Conservation (phyloP, 495 filamentous ascomycete species). For the Hyaloscypha variabilis region DNA sequence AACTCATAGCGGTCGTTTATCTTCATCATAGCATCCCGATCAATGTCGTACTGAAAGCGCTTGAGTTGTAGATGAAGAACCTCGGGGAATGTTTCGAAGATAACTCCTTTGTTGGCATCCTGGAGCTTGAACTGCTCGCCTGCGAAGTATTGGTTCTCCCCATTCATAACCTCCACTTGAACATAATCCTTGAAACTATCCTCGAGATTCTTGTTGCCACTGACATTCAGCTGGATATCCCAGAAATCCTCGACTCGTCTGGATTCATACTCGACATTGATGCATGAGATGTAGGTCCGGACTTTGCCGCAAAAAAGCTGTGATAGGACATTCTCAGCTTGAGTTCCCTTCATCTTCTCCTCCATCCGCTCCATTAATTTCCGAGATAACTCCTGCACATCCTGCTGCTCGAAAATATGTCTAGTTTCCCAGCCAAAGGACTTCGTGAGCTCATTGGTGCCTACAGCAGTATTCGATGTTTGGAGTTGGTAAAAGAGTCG, state of each 20-base stretch:
- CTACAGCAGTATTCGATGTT: constrained; percentile 76
- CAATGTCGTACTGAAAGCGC: constrained; percentile 96
- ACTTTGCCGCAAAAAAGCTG: constrained; percentile 94
- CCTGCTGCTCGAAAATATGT: constrained; percentile 98
- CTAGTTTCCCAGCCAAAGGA: constrained; percentile 98
- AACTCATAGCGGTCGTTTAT: constrained; percentile 98
- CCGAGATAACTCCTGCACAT: constrained; percentile 94
- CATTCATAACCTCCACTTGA: constrained; percentile 93
- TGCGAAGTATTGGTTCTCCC: constrained; percentile 97
- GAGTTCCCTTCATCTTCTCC: constrained; percentile 95
- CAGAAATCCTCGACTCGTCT: constrained; percentile 96
- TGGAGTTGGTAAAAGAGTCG: constrained; percentile 94
- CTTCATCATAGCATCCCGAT: constrained; percentile 97
- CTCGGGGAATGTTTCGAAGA: constrained; percentile 94
- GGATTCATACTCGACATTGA: constrained; percentile 96
- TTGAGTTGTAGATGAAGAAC: constrained; percentile 96
- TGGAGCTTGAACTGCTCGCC: constrained; percentile 86
- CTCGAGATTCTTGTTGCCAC: constrained; percentile 87
- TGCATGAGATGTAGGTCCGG: constrained; percentile 98
- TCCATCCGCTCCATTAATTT: constrained; percentile 98
- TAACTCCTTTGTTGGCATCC: constrained; percentile 96
- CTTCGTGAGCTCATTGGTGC: constrained; percentile 87
- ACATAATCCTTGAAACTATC: constrained; percentile 97
- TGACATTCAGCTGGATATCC: constrained; percentile 97
- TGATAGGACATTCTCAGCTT: constrained; percentile 87